phyloP scores from a whole-genome alignment of 257 asterid species.

The Petrea volubilis region DNA sequence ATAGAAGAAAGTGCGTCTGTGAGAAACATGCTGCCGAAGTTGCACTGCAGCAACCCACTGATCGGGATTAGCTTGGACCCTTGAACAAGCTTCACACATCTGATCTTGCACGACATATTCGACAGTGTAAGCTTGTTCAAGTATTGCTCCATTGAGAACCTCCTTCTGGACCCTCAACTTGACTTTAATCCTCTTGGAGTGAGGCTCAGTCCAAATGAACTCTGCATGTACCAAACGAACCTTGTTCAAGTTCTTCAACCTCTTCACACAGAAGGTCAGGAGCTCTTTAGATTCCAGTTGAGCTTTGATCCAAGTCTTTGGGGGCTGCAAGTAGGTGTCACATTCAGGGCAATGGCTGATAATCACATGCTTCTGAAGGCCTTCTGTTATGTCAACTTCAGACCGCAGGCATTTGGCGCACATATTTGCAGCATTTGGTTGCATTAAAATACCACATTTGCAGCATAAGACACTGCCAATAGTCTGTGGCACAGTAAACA shows the following conservation, averaged over 20 bases:
- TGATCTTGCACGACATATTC: constrained; percentile 56
- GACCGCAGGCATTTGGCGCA: constrained; percentile 51
- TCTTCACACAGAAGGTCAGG: constrained; percentile 48
- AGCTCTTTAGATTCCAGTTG: constrained; percentile 51
- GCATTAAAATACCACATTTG: constrained; percentile 53
- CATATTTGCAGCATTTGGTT: constrained; percentile 62
- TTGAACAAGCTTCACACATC: constrained; percentile 54
- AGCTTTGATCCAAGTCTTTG: constrained; percentile 55
- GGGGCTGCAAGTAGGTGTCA: constrained; percentile 46
- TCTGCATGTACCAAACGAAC: constrained; percentile 46
- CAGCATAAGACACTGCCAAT: constrained; percentile 51
- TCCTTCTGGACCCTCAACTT: constrained; percentile 54
- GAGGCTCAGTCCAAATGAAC: constrained; percentile 57
- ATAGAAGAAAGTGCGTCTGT: constrained; percentile 57
- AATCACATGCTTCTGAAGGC: constrained; percentile 42
- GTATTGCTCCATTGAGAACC: constrained; percentile 53
- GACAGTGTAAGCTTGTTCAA: constrained; percentile 42
- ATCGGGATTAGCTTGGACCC: constrained; percentile 56
- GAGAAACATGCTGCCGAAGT: constrained; percentile 58
- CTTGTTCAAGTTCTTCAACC: constrained; percentile 45
- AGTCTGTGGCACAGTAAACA: constrained; percentile 45
- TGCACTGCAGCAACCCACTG: constrained; percentile 69
- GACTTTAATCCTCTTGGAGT: constrained; percentile 53
- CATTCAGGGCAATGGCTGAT: constrained; percentile 50
- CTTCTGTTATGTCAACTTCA: constrained; percentile 49